Evolutionary conservation across 495 filamentous ascomycete species (phyloP), one percentile per base, ranked within the genome.

Genomic region (Neurospora tetrasperma): DNA sequence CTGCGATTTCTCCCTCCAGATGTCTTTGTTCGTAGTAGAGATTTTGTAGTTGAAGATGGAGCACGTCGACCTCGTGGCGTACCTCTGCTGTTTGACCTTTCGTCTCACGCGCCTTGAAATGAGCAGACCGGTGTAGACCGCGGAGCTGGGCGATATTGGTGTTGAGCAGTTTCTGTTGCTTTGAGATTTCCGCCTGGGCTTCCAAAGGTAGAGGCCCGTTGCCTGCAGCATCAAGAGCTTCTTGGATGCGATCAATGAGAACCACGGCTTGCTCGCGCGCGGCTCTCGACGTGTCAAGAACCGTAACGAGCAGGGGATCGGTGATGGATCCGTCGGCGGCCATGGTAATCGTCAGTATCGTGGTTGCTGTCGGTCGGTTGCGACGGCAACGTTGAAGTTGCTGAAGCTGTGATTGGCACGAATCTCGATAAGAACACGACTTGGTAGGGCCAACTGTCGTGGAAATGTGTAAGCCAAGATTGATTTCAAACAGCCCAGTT

Each of bases 21-120:
- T 97, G 93, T 73, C 92, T 86, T 80, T 97, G 94, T 81, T 99
- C 96, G 80, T 99, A 99, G 81, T 96, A 95, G 35, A 99, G 85
- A 79, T 99, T 99, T 80, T 98, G 94, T 39, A 98, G 85, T 79
- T 96, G 91, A 23, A 99, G 87, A 83, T 98, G 94, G 73, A 98
- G 85, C 70, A 89, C 88, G 78, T 99, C 96, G 71, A 98, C 93
- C 81, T 97, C 94, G 79, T 93, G 91, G 35, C 95, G 89, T 41
- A 90, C 92, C 79, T 97, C 93, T 40, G 92, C 91, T 10, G 96
- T 98, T 76, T 88, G 84, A 70, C 90, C 87, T 79, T 98, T 99
- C 42, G 94, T 97, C 71, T 94, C 89, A 72, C 96, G 90, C 43
- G 95, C 92, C 20, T 88, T 86, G 71, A 97, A 86, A 75, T 93